Conservation (phyloP, 805 yeast species). For the Yarrowia divulgata region DNA sequence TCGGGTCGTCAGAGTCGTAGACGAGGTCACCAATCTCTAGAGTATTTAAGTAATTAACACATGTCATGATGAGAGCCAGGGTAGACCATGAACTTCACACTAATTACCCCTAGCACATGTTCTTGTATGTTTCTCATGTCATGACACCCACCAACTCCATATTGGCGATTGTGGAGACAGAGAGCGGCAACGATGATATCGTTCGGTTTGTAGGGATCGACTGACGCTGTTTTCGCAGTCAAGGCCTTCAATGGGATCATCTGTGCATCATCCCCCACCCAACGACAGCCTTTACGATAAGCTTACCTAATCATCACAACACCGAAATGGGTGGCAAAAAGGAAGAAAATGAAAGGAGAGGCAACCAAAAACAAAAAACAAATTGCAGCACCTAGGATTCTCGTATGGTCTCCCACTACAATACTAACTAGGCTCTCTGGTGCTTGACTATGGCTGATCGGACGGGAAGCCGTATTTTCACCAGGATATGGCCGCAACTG, state of each 20-base stretch:
- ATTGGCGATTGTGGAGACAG: too few relatives aligned
- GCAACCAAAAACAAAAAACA: background rate
- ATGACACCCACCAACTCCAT: too few relatives aligned
- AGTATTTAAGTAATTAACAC: background rate
- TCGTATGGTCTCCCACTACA: conserved; percentile 33
- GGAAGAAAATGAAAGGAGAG: background rate
- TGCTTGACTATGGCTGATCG: conserved; percentile 33
- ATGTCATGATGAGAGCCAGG: too few relatives aligned
- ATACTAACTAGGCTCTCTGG: conserved; percentile 31
- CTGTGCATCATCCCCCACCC: too few relatives aligned
- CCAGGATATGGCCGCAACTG: conserved; percentile 36
- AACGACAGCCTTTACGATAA: background rate
- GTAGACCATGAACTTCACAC: too few relatives aligned
- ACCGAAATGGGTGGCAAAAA: background rate
- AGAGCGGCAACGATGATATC: too few relatives aligned
- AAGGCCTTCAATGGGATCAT: too few relatives aligned
- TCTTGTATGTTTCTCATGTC: too few relatives aligned
- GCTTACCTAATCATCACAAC: conserved; percentile 11
- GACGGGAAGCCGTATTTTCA: conserved; percentile 34
- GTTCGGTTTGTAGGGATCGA: too few relatives aligned
- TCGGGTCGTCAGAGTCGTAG: conserved; percentile 9
- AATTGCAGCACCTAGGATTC: conserved; percentile 30
- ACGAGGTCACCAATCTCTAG: conserved; percentile 11
- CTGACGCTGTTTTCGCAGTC: too few relatives aligned
- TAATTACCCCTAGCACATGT: too few relatives aligned